phyloP scores from a whole-genome alignment of 179 eudicot genomes.

The Actinidia arguta region DNA sequence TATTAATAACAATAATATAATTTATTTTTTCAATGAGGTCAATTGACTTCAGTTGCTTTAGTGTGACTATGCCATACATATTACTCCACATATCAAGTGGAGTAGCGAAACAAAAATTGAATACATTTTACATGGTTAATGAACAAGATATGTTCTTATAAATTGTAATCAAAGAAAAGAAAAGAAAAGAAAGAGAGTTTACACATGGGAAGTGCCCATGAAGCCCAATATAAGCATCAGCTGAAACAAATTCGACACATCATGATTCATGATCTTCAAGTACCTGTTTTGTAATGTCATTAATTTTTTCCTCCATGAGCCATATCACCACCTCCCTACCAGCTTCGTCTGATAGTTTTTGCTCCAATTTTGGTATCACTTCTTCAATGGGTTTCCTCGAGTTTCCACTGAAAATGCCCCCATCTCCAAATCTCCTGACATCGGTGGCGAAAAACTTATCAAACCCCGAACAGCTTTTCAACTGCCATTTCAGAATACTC shows the following conservation, averaged over 20 bases:
- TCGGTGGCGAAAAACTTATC: conserved; percentile 95
- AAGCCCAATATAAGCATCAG: too few relatives aligned
- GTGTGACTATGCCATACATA: too few relatives aligned
- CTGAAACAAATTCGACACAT: neutral
- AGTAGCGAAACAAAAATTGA: too few relatives aligned
- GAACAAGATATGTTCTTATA: too few relatives aligned
- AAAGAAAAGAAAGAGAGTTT: too few relatives aligned
- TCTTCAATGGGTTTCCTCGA: conserved; percentile 89
- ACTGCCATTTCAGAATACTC: conserved; percentile 46
- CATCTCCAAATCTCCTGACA: conserved; percentile 95
- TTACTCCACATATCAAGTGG: too few relatives aligned
- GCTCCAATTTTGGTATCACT: conserved; percentile 81
- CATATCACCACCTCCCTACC: conserved; percentile 87
- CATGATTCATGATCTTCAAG: neutral
- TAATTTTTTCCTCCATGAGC: conserved; percentile 93
- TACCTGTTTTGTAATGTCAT: conserved; percentile 91
- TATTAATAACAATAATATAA: too few relatives aligned
- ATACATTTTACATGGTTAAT: too few relatives aligned
- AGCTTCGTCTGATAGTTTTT: conserved; percentile 84
- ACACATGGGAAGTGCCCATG: too few relatives aligned
- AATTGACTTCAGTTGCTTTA: too few relatives aligned
- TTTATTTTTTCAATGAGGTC: too few relatives aligned
- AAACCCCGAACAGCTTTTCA: conserved; percentile 86
- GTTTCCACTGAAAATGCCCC: conserved; percentile 92
- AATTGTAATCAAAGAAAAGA: too few relatives aligned